phyloP scores from a whole-genome alignment of 345 rosid species.

The Lepidium sativum region DNA sequence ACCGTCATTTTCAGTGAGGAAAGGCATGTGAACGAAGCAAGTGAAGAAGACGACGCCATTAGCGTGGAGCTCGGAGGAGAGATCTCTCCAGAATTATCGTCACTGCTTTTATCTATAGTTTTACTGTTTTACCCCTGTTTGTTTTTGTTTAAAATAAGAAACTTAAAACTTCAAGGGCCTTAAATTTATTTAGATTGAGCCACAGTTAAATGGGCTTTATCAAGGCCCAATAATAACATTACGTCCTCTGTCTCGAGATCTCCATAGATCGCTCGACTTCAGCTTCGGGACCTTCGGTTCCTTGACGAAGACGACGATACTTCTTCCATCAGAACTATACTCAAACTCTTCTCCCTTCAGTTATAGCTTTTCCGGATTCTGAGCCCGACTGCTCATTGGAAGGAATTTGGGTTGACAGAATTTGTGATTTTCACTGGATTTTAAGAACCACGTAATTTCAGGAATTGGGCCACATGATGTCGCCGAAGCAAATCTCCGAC shows the following conservation, averaged over 20 bases:
- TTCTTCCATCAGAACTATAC: conserved; percentile 3
- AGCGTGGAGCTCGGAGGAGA: no score
- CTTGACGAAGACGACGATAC: conserved; percentile 18
- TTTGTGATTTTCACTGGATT: background rate
- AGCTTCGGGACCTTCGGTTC: background rate
- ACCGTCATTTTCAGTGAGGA: conserved; percentile 18
- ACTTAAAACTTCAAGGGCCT: no score
- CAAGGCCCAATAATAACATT: conserved; percentile 6
- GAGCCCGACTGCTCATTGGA: background rate
- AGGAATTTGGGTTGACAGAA: background rate
- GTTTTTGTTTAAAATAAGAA: no score
- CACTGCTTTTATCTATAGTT: no score
- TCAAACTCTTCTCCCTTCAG: background rate
- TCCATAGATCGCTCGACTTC: conserved; percentile 12
- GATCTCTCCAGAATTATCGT: no score
- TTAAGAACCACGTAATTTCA: background rate
- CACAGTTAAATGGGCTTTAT: background rate
- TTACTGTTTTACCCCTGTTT: no score
- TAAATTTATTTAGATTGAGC: no score
- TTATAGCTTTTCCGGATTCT: background rate
- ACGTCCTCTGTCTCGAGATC: background rate
- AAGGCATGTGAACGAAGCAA: conserved; percentile 3
- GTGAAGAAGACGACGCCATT: conserved; percentile 29
- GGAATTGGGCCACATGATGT: conserved; percentile 47
- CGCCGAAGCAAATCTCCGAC: conserved; percentile 64